Evolutionary conservation across 495 filamentous ascomycete genomes (phyloP), one percentile per base, ranked within the genome.

Genomic region (Hyaloscypha finlandica): DNA sequence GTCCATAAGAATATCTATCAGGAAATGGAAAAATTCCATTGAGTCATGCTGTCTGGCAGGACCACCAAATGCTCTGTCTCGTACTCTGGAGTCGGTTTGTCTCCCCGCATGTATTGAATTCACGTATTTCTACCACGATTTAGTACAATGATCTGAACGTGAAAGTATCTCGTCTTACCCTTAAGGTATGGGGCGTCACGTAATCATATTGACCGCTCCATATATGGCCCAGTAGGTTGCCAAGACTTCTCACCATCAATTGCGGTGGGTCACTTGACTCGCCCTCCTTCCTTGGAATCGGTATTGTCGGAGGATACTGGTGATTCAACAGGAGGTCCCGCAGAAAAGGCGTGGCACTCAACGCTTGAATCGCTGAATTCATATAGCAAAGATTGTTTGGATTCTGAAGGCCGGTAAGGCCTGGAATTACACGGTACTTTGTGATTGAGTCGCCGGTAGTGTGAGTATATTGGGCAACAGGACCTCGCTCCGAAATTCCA

Each of bases 321-420:
- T 82, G 83, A 29, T 80, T 79, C 39, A 59, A 70, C 69, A 97
- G 88, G 63, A 92, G 90, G 33, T 86, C 80, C 33, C 87, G 84
- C 65, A 99, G 82, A 25, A 86, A 85, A 25, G 86, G 79, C 1
- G 92, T 95, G 4, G 89, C 89, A 66, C 90, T 89, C 63, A 98
- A 78, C 66, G 88, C 90, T 75, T 99, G 95, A 16, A 99, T 77
- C 4, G 88, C 89, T 16, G 90, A 86, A 79, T 97, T 97, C 85
- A 94, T 92, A 74, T 95, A 99, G 76, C 95, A 99, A 8, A 87
- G 91, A 12, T 90, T 88, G 11, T 90, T 88, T 30, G 90, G 88
- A 71, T 97, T 97, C 51, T 85, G 74, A 8, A 98, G 82, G 2
- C 95, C 96, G 4, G 92, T 94, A 48, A 68, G 67, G 29, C 68